Evolutionary conservation across 139 green algal genomes (phyloP), one percentile per base, ranked within the genome.

Genomic region (Coelastrella sp.): DNA sequence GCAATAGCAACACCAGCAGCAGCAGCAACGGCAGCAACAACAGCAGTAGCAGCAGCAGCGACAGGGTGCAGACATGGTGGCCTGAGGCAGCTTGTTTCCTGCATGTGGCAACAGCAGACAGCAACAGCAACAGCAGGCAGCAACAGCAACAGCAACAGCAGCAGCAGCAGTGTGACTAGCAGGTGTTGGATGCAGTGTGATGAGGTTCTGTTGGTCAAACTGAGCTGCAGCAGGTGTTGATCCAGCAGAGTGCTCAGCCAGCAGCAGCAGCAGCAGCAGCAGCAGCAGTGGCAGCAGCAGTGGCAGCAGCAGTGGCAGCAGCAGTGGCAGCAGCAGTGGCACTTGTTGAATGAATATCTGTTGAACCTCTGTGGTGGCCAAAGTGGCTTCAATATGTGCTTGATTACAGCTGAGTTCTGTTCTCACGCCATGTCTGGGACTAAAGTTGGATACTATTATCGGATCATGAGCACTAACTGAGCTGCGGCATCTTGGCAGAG

Each of bases 1-100:
- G 57, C 12, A 12, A 4, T 22, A 20, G 79, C 79, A 56, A 57
- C 63, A 49, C 1, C 3, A 49, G 35, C 35, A 49, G 35, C 35
- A 49, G 35, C 35, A n/a, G n/a, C n/a, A n/a, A n/a, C n/a, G n/a
- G n/a, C n/a, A n/a, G n/a, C n/a, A n/a, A n/a, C n/a, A n/a, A n/a
- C n/a, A n/a, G n/a, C n/a, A n/a, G n/a, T n/a, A n/a, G n/a, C 79
- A 85, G 76, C 76, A 83, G 49, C 76, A 61, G 76, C 76, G 22
- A 12, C 70, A 78, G 5, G 12, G 10, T 12, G 70, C 70, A 78
- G 70, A 12, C 15, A 25, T 35, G 63, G 22, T 78, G 15, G 24
- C 49, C 35, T 49, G 1, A 49, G 1, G 70, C 70, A 78, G 70
- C 22, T 6, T 27, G 17, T 6, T 25, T 35, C 15, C 70, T 78